Conservation (phyloP, 225 moss, liverwort and hornwort species). For the Takakia lepidozioides region DNA sequence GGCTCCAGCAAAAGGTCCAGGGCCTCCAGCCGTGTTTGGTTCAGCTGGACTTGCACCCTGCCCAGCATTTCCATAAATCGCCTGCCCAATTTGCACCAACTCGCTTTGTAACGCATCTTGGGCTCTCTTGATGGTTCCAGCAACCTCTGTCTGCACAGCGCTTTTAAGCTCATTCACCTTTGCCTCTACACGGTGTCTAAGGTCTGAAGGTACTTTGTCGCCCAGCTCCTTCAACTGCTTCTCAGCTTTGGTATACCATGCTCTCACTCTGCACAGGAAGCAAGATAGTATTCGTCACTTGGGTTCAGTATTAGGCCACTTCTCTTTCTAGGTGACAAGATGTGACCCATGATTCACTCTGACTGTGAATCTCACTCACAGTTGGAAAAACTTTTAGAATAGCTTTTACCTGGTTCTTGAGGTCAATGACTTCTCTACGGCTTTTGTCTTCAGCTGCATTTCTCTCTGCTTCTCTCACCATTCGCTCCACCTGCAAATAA, state of each 20-base stretch:
- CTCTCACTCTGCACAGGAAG: constrained; percentile 39
- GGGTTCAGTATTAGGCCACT: no score
- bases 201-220: constrained; percentile 44
- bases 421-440: constrained; percentile 35
- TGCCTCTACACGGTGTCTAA: constrained; percentile 31
- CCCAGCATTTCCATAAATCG: constrained; percentile 35
- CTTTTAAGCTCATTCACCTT: constrained; percentile 33
- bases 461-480: constrained; percentile 59
- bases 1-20: constrained; percentile 18
- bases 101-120: constrained; percentile 43
- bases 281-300: no score
- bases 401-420: constrained; percentile 37
- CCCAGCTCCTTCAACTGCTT: constrained; percentile 51
- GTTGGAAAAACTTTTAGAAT: no score
- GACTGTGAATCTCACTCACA: no score
- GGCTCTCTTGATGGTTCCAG: constrained; percentile 31
- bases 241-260: constrained; percentile 47
- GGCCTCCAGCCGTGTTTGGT: constrained; percentile 14
- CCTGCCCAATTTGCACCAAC: constrained; percentile 47
- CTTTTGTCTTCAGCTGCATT: constrained; percentile 37
- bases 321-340: no score
- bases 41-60: constrained; percentile 17
- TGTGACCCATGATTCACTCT: no score
- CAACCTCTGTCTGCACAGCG: constrained; percentile 22
- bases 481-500: constrained; percentile 43